Evolutionary conservation across 129 eudicot genomes (phyloP), one percentile per base, ranked within the genome.

Genomic region (Heracleum sosnowskyi): DNA sequence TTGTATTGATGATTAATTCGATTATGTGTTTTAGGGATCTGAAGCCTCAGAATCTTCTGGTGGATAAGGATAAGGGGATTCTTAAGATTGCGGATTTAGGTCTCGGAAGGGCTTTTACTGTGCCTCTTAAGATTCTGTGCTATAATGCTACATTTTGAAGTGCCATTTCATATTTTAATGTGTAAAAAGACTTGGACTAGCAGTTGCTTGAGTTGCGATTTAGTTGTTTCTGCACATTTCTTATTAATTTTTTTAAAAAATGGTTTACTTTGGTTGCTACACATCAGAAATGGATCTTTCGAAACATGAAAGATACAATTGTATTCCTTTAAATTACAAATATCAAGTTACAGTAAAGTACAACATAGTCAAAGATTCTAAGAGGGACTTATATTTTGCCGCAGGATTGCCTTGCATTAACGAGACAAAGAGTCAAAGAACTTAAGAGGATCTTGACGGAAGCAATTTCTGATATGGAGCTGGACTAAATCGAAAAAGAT

Each of bases 381-480:
- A 73, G 45, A 39, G 76, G 40, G 79, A 64, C 55, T 34, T n/a
- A 36, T 71, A 74, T 69, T 37, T 53, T 77, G 53, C 40, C 82
- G 88, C 98, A 95, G 97, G 96, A 91, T 75, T 95, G 97, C 79
- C 53, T 91, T 64, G 89, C 86, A 68, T 64, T 91, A 83, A 79
- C 99, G 46, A 89, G 91, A 83, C 94, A 92, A 73, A 90, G 99
- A 86, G 86, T 87, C 76, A 82, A 83, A 75, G 99, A 95, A 80
- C 90, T 95, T 78, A 87, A 86, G 77, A 80, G 47, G 73, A 88
- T 90, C 82, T 78, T 95, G 85, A 84, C 84, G 29, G 94, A 95
- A 77, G 92, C 96, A 69, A 70, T 91, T 80, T 87, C 92, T 80
- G 98, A 90, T 80, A 91, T 90, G 96, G 96, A 91, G 82, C 84